Conservation (phyloP, 495 filamentous ascomycete genomes). For the Friedmanniomyces endolithicus region DNA sequence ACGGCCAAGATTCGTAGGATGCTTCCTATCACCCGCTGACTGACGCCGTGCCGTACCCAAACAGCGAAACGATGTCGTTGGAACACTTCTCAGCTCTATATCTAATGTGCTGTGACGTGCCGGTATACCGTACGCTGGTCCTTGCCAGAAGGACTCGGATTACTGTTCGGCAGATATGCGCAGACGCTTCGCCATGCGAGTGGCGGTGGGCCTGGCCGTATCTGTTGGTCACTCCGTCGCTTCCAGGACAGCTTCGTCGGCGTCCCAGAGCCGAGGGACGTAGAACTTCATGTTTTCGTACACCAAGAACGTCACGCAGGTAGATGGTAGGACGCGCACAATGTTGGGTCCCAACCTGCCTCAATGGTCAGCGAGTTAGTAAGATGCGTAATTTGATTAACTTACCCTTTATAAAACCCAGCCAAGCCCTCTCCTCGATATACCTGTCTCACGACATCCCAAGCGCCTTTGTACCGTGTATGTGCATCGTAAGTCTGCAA, state of each 20-base stretch:
- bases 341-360: constrained; percentile 63
- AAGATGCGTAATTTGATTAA: too few species aligned
- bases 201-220: not conserved
- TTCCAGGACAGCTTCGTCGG: not conserved
- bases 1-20: too few species aligned
- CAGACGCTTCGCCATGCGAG: not conserved
- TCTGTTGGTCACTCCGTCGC: not conserved
- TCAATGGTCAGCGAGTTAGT: not conserved
- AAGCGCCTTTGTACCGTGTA: constrained; percentile 51
- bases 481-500: constrained; percentile 79
- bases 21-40: too few species aligned
- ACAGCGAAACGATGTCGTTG: too few species aligned
- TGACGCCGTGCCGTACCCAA: too few species aligned
- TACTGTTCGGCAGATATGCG: not conserved
- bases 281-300: constrained; percentile 84
- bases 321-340: constrained; percentile 78
- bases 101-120: too few species aligned
- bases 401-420: constrained; percentile 79
- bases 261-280: constrained; percentile 34
- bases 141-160: too few species aligned
- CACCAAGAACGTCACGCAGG: constrained; percentile 94
- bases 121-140: too few species aligned
- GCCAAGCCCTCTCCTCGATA: constrained; percentile 65
- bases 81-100: too few species aligned
- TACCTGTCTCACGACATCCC: constrained; percentile 59